These are phyloP conservation scores for Aspergillus sp. DNA, from an alignment of 2,329 filamentous ascomycete species.

Conservation along the genomic window DNA sequence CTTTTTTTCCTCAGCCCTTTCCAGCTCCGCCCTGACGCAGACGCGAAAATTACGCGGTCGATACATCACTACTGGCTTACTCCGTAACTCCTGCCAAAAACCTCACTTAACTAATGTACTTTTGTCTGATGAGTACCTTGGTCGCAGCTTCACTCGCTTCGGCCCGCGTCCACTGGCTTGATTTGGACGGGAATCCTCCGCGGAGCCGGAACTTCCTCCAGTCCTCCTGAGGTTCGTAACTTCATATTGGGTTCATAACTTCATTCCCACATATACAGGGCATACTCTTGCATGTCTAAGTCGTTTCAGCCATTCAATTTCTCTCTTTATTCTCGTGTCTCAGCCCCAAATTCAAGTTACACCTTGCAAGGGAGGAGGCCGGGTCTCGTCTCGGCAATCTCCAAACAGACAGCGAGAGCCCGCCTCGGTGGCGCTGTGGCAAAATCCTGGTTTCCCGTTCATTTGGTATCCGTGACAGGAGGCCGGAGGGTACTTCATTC, in stretches of 20 bases:
- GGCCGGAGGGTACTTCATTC: too few relatives aligned
- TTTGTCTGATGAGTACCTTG: neutral
- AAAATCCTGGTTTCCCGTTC: neutral
- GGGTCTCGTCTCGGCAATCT: neutral
- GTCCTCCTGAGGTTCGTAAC: too few relatives aligned
- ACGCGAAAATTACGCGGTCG: neutral
- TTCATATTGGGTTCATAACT: neutral
- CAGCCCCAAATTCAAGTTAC: too few relatives aligned
- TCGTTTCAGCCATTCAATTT: neutral
- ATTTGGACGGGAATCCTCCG: neutral
- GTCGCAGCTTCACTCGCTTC: neutral
- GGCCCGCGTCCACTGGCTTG: neutral
- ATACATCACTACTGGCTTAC: neutral
- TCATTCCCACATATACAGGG: neutral
- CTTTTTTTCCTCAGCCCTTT: neutral
- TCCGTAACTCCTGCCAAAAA: too few relatives aligned
- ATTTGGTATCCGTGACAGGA: neutral
- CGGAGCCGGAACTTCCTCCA: too few relatives aligned
- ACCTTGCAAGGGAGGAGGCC: too few relatives aligned
- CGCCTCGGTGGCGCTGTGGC: constrained; percentile 1
- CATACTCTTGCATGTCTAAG: too few relatives aligned
- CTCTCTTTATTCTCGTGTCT: neutral
- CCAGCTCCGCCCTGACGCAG: neutral
- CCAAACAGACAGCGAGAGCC: neutral
- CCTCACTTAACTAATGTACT: neutral